A percentile compares a stretch with the other conserved stretches of the same genome.
phyloP scores from a whole-genome alignment of 2,329 filamentous ascomycete genomes.

The Herpomyces periplanetae region DNA sequence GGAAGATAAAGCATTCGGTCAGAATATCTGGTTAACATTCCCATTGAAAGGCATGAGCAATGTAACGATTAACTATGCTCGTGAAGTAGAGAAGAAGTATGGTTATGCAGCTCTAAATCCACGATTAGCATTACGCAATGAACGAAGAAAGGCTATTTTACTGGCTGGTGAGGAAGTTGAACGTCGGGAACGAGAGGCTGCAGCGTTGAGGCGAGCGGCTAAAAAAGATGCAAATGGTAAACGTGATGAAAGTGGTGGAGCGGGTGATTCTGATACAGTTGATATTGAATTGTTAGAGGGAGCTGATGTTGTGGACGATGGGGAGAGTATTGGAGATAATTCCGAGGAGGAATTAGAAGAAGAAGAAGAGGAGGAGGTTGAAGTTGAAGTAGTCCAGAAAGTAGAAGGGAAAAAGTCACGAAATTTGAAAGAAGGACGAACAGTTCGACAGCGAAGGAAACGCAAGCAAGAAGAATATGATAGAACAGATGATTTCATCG shows the following conservation, averaged over 20 bases:
- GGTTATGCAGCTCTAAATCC: slow-evolving; percentile 81
- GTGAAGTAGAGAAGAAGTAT: slow-evolving; percentile 65
- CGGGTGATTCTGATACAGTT: too few relatives aligned
- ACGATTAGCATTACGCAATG: slow-evolving; percentile 48
- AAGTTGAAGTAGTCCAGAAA: slow-evolving; percentile 38
- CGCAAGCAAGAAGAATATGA: slow-evolving; percentile 26
- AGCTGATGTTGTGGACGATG: slow-evolving; percentile 12
- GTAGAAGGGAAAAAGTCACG: too few relatives aligned
- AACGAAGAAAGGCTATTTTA: slow-evolving; percentile 51
- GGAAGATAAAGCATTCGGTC: too few relatives aligned
- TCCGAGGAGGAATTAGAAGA: slow-evolving; percentile 17
- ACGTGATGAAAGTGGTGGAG: slow-evolving; percentile 4
- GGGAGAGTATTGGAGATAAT: slow-evolving; percentile 13
- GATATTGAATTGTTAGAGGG: too few relatives aligned
- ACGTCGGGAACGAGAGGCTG: slow-evolving; percentile 27
- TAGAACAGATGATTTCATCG: slow-evolving; percentile 26
- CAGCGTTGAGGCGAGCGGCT: slow-evolving; percentile 54
- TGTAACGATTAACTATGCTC: slow-evolving; percentile 77
- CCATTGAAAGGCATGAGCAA: slow-evolving; percentile 43
- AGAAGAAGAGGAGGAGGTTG: slow-evolving; percentile 41
- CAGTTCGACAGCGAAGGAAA: too few relatives aligned
- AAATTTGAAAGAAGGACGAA: too few relatives aligned
- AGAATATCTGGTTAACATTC: too few relatives aligned
- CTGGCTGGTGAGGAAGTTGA: slow-evolving; percentile 58
- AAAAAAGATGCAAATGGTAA: slow-evolving; percentile 9